These are phyloP conservation scores for Trichoderma virens DNA, from an alignment of 495 filamentous ascomycete genomes.

Conservation along the genomic window DNA sequence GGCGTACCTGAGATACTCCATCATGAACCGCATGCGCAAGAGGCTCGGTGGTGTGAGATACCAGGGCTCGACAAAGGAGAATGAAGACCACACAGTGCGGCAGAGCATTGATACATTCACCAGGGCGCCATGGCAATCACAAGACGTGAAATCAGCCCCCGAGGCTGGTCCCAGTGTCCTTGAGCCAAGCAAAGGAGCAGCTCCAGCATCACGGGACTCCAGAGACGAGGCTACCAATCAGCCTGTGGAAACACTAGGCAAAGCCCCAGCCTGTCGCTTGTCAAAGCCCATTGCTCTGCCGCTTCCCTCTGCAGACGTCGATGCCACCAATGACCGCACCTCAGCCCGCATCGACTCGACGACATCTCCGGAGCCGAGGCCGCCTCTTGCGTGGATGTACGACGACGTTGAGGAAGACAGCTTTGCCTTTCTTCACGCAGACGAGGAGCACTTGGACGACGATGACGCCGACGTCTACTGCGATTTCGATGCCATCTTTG, in stretches of 20 bases:
- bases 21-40: conserved; percentile 10
- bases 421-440: conserved; percentile 26
- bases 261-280: not conserved
- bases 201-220: not conserved
- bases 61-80: not conserved
- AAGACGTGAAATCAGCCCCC: not conserved
- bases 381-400: conserved; percentile 11
- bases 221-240: not conserved
- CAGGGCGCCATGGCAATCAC: conserved; percentile 7
- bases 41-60: not conserved
- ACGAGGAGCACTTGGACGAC: conserved; percentile 35
- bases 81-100: not conserved
- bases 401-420: conserved; percentile 25
- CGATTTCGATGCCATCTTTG: conserved; percentile 41
- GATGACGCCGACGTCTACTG: conserved; percentile 38
- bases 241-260: not conserved
- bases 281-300: conserved; percentile 8
- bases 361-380: conserved; percentile 6
- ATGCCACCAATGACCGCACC: not conserved
- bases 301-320: conserved; percentile 3
- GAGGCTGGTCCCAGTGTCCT: not conserved
- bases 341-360: conserved; percentile 8
- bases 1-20: not conserved
- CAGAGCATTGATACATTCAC: not conserved
- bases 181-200: not conserved